Evolutionary conservation across 1,284 basidiomycete species (phyloP).

Genomic region (Rhodotorula sp.): DNA sequence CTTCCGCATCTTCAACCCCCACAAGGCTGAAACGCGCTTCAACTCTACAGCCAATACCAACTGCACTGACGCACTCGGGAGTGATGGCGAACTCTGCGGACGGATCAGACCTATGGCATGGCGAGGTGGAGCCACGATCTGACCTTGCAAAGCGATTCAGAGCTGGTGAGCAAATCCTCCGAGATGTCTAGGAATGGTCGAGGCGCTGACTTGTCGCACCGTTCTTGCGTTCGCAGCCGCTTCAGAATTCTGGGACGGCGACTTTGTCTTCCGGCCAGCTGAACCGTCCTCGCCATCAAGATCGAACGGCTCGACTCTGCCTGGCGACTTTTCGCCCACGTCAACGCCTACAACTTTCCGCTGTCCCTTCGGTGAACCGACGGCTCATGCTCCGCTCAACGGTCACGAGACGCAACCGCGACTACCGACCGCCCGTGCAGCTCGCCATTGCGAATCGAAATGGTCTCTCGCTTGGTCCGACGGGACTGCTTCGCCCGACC

Average conservation of each 20-base stretch:
- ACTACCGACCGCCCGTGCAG: not conserved
- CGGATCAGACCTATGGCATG: too few relatives aligned
- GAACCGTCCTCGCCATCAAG: not conserved
- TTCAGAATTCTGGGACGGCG: constrained; percentile 36
- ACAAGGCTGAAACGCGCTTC: too few relatives aligned
- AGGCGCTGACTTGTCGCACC: too few relatives aligned
- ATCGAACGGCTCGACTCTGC: too few relatives aligned
- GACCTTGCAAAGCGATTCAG: too few relatives aligned
- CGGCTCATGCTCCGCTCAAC: not conserved
- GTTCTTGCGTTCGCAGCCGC: not conserved
- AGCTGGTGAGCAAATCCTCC: too few relatives aligned
- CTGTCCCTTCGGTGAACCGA: constrained; percentile 1
- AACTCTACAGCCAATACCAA: too few relatives aligned
- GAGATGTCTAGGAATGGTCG: too few relatives aligned
- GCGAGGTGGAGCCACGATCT: too few relatives aligned
- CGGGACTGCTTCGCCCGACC: not conserved
- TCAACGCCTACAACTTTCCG: not conserved
- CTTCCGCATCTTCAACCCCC: too few relatives aligned
- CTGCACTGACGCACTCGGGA: too few relatives aligned
- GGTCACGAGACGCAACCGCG: not conserved
- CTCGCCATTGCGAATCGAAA: not conserved
- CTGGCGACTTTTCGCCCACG: not conserved
- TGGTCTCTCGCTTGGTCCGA: not conserved
- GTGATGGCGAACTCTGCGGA: too few relatives aligned
- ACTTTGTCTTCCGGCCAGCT: constrained; percentile 31